Evolutionary conservation across 2,329 filamentous ascomycete species (phyloP).

Genomic region (Harringtonia lauricola): DNA sequence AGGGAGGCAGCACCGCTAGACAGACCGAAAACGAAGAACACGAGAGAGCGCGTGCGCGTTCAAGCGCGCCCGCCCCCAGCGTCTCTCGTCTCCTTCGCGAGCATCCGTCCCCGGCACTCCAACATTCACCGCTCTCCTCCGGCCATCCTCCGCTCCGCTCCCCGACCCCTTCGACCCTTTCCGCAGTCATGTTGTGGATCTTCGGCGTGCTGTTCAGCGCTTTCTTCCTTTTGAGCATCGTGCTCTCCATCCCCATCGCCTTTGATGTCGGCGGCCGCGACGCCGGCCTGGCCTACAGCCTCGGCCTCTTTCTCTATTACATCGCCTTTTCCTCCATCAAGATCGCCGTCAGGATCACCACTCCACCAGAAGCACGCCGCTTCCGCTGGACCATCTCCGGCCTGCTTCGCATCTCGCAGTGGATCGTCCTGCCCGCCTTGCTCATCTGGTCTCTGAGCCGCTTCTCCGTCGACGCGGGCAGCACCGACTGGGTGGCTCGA

Average conservation of each 20-base stretch:
- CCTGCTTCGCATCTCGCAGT: conserved; percentile 67
- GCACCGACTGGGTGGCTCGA: conserved; percentile 14
- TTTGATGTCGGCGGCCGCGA: conserved; percentile 96
- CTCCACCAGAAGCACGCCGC: conserved; percentile 65
- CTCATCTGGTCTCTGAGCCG: conserved; percentile 94
- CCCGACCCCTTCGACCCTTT: not conserved
- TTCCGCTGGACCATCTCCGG: conserved; percentile 62
- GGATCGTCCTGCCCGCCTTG: conserved; percentile 72
- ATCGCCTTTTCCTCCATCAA: conserved; percentile 74
- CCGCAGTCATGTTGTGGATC: conserved; percentile 61
- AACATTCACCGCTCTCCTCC: too few species aligned
- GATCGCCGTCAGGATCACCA: conserved; percentile 34
- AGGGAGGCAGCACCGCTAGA: too few species aligned
- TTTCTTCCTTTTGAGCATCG: conserved; percentile 80
- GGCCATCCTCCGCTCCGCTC: too few species aligned
- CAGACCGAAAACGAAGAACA: too few species aligned
- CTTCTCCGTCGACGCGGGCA: conserved; percentile 80
- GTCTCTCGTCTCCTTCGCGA: too few species aligned
- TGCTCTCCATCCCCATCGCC: conserved; percentile 90
- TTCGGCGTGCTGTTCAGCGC: conserved; percentile 69
- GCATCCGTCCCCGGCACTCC: too few species aligned
- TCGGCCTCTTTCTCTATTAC: conserved; percentile 83
- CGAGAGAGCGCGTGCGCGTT: too few species aligned
- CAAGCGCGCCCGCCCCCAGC: too few species aligned
- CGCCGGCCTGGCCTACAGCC: conserved; percentile 86